Evolutionary conservation across 2,329 filamentous ascomycete species (phyloP), one percentile per base, ranked within the genome.

Genomic region (Thielaviopsis ethacetica): DNA sequence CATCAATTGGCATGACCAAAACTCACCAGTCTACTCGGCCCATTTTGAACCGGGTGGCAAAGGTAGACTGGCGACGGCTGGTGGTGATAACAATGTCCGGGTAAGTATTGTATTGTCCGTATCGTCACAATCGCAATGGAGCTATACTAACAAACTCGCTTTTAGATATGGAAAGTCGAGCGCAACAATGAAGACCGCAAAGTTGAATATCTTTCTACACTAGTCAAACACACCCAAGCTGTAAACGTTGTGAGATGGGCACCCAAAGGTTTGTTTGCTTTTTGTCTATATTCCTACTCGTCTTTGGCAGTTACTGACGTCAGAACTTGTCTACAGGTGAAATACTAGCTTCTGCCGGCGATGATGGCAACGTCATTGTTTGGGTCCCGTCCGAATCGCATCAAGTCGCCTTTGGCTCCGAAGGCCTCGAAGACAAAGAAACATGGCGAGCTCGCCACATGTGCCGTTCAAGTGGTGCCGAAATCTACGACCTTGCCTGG

Each of bases 401-500:
- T 62, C 77, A 81, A 62, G 78, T 82, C 59, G 69, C 73, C 47
- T 88, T 95, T 67, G 91, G 91, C 63, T 87, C 91, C 66, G 90
- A 96, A 65, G 82, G 81, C 54, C 78, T 85, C 59, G 93, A 96
- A 66, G 93, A 98, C 70, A 95, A 95, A 71, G 93, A 98, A 72
- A 88, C 88, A 64, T 98, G 93, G 93, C 80, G 91, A 62, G 86
- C 91, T 63, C 97, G 95, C 73, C 89, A 95, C 69, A 97, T 97
- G 93, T 97, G 91, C 71, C 83, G 93, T 62, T 95, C 91, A 53
- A 88, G 87, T 62, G 91, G 91, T 41, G 89, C 91, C 12, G 93
- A 98, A 71, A 97, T 98, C 65, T 98, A 98, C 72, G 93, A 98
- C 71, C 75, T 98, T 60, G 93, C 93, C 56, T 98, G 93, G 94